Conservation (phyloP, 2,329 filamentous ascomycete species). For the Raffaelea arxii region DNA sequence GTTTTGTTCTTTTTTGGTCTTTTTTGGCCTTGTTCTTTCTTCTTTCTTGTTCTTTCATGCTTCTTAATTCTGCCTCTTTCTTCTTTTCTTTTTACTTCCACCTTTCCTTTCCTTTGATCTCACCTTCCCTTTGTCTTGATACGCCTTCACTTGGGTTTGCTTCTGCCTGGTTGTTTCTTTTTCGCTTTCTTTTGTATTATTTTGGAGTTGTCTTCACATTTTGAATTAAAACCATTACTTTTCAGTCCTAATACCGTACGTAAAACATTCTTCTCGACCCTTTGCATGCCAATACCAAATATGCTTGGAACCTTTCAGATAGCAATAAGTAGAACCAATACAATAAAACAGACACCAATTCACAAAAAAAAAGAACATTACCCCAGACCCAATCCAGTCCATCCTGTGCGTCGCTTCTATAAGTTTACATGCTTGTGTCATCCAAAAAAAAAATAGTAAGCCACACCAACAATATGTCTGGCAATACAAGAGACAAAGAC, state of each 20-base stretch:
- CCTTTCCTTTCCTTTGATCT: not conserved
- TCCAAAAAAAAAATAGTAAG: not conserved
- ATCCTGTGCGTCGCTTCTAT: too few species aligned
- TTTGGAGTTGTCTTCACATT: too few species aligned
- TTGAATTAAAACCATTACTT: too few species aligned
- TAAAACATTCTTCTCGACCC: too few species aligned
- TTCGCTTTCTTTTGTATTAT: conserved; percentile 4
- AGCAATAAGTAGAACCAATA: too few species aligned
- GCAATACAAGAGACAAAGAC: not conserved
- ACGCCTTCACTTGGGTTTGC: not conserved
- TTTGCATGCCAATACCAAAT: too few species aligned
- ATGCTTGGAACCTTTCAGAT: too few species aligned
- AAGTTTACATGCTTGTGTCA: too few species aligned
- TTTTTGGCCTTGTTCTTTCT: conserved; percentile 1
- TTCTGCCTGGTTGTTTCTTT: not conserved
- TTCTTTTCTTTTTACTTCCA: not conserved
- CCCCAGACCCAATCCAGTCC: too few species aligned
- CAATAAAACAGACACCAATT: too few species aligned
- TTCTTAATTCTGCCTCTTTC: not conserved
- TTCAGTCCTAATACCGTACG: too few species aligned
- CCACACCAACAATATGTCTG: not conserved
- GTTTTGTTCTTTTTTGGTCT: conserved; percentile 3
- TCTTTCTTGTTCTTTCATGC: not conserved
- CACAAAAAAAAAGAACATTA: too few species aligned
- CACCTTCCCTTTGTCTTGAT: not conserved